These are phyloP conservation scores for Globisporangium splendens DNA, from an alignment of 352 stramenopile genomes.

Conservation along the genomic window DNA sequence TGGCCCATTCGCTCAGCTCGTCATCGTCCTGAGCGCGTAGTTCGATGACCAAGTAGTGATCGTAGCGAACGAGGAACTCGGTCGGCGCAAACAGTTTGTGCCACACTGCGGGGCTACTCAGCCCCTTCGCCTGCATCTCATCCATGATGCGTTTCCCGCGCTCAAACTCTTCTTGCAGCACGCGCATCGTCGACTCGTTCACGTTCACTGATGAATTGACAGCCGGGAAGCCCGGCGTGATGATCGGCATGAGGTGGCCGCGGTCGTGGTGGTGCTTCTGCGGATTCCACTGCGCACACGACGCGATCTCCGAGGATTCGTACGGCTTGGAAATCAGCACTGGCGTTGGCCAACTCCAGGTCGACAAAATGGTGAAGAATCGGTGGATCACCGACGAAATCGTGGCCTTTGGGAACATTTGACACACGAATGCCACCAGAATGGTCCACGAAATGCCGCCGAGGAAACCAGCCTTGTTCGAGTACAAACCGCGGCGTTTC, in stretches of 20 bases:
- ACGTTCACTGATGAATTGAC: constrained; percentile 87
- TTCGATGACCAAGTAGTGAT: constrained; percentile 77
- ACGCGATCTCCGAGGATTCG: constrained; percentile 24
- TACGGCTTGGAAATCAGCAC: constrained; percentile 74
- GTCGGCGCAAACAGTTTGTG: constrained; percentile 70
- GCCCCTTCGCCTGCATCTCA: constrained; percentile 53
- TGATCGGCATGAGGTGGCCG: constrained; percentile 83
- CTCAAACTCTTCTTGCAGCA: constrained; percentile 73
- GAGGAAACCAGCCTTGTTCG: constrained; percentile 80
- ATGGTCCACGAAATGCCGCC: constrained; percentile 85
- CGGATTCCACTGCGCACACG: constrained; percentile 66
- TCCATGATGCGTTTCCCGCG: constrained; percentile 76
- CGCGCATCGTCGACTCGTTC: constrained; percentile 66
- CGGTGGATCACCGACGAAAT: constrained; percentile 68
- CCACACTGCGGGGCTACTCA: constrained; percentile 69
- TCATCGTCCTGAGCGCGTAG: constrained; percentile 52
- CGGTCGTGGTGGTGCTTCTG: constrained; percentile 74
- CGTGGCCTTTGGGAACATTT: constrained; percentile 82
- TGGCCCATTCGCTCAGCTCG: constrained; percentile 59
- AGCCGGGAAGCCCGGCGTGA: constrained; percentile 78
- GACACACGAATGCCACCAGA: constrained; percentile 80
- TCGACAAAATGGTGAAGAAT: constrained; percentile 75
- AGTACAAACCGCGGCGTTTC: constrained; percentile 72
- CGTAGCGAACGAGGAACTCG: constrained; percentile 81
- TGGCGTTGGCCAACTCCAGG: constrained; percentile 81